These are phyloP conservation scores for Cladosporium phlei DNA, from an alignment of 2,329 filamentous ascomycete species.

Conservation along the genomic window DNA sequence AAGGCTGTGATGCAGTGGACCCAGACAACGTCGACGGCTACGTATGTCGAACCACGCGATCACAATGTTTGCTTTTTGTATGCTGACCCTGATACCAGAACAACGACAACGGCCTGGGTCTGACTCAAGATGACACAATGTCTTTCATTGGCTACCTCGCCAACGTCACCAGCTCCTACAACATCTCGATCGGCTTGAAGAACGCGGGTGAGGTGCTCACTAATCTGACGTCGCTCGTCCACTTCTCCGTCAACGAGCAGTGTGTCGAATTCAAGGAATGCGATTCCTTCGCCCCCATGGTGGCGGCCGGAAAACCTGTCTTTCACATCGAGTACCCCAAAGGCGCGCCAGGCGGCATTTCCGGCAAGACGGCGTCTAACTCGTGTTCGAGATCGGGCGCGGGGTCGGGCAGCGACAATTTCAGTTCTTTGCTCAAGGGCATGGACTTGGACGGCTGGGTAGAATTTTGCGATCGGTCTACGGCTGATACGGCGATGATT, in stretches of 20 bases:
- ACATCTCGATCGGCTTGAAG: constrained; percentile 63
- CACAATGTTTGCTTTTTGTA: neutral
- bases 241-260: constrained; percentile 67
- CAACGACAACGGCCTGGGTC: constrained; percentile 44
- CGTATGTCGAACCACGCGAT: neutral
- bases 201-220: constrained; percentile 60
- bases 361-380: constrained; percentile 24
- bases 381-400: constrained; percentile 39
- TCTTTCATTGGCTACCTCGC: constrained; percentile 59
- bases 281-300: constrained; percentile 53
- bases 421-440: constrained; percentile 63
- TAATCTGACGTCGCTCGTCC: constrained; percentile 47
- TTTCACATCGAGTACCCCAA: constrained; percentile 70
- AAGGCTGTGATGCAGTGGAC: constrained; percentile 37
- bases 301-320: constrained; percentile 59
- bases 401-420: constrained; percentile 44
- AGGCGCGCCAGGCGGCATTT: constrained; percentile 33
- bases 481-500: constrained; percentile 10
- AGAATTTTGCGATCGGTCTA: constrained; percentile 12
- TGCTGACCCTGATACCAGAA: neutral
- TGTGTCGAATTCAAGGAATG: constrained; percentile 61
- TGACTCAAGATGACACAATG: constrained; percentile 55
- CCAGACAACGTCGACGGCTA: constrained; percentile 30
- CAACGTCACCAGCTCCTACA: constrained; percentile 48
- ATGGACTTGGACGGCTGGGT: constrained; percentile 60